Evolutionary conservation across 2,329 filamentous ascomycete genomes (phyloP), one percentile per base, ranked within the genome.

Genomic region (Arthrobotrys musiformis): DNA sequence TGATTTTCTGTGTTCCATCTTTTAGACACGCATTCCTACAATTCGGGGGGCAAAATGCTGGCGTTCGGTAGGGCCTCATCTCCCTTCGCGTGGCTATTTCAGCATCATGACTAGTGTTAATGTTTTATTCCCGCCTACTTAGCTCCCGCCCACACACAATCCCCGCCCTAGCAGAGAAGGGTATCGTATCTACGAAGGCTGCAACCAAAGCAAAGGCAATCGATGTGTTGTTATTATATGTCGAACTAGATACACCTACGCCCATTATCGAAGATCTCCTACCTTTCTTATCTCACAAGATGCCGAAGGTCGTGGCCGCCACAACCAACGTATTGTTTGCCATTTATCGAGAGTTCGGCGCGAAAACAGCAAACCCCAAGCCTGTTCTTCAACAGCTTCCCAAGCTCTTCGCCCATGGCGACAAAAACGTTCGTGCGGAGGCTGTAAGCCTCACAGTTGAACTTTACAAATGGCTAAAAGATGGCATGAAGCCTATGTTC

Each of bases 401-500:
- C 2, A 97, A 97, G 82, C 91, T 91, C 1, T 99, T 97, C 82
- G 93, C 93, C 19, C 95, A 98, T 83, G 94, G 95, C 33, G 95
- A 99, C 86, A 99, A 99, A 85, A 98, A 98, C 83, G 93, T 99
- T 15, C 91, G 95, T 84, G 93, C 94, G 2, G 95, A 97, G 83
- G 93, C 94, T 28, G 95, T 95, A 54, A 93, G 91, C 80, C 86
- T 99, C 70, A 92, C 94, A 0, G 93, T 97, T 56, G 96, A 99
- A 82, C 89, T 99, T 72, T 99, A 99, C 84, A 88, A 95, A 84
- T 99, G 96, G 95, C 87, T 99, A 35, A 92, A 94, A 80, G 95
- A 99, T 79, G 94, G 94, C 9, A 97, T 99, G 90, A 99, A 99
- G 83, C 93, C 94, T 40, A 91, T 98, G 84, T 98, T 99, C 83